Conservation (phyloP, 1,284 basidiomycete species). For the Cutaneotrichosporon cavernicola region DNA sequence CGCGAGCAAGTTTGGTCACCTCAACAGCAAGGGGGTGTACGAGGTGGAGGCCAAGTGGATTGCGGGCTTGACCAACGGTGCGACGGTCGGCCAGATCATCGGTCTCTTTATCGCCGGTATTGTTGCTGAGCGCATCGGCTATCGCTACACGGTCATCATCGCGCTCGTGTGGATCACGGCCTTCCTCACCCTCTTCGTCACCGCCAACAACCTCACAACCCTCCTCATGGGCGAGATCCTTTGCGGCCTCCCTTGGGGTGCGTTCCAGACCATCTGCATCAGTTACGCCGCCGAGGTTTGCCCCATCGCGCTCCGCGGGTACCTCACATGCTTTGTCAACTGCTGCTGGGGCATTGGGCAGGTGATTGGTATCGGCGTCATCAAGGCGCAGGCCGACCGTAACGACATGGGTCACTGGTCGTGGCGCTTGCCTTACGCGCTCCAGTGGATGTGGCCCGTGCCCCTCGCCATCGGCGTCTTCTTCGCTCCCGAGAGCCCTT, state of each 20-base stretch:
- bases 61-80: slow-evolving; percentile 53
- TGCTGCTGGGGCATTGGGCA: slow-evolving; percentile 51
- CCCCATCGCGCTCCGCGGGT: slow-evolving; percentile 48
- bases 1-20: slow-evolving; percentile 45
- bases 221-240: slow-evolving; percentile 44
- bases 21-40: slow-evolving; percentile 46
- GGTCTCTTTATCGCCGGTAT: slow-evolving; percentile 53
- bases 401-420: slow-evolving; percentile 39
- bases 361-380: slow-evolving; percentile 49
- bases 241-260: slow-evolving; percentile 46
- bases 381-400: slow-evolving; percentile 38
- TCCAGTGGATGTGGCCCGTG: slow-evolving; percentile 48
- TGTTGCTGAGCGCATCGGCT: slow-evolving; percentile 52
- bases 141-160: slow-evolving; percentile 44
- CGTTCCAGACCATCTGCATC: slow-evolving; percentile 27
- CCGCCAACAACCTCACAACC: slow-evolving; percentile 38
- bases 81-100: slow-evolving; percentile 52
- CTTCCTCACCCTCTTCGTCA: slow-evolving; percentile 47
- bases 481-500: slow-evolving; percentile 34
- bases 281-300: slow-evolving; percentile 49
- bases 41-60: slow-evolving; percentile 56
- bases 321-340: slow-evolving; percentile 49
- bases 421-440: slow-evolving; percentile 44
- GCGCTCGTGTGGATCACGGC: slow-evolving; percentile 39
- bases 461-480: slow-evolving; percentile 40